phyloP scores from a whole-genome alignment of 768 basidiomycete species.

The Suillus subluteus region DNA sequence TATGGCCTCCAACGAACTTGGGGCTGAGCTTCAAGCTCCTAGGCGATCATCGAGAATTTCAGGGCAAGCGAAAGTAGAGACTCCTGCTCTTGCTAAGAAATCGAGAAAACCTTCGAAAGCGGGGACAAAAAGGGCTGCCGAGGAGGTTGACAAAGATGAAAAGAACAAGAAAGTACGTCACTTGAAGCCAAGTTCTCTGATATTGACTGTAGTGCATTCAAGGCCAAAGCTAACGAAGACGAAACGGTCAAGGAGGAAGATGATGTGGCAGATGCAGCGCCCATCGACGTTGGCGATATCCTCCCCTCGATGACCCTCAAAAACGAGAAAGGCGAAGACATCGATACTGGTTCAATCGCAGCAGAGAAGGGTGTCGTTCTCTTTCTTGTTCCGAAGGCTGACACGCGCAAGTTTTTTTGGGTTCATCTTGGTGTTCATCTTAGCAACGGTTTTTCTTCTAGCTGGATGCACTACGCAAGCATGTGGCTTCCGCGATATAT shows the following conservation, averaged over 20 bases:
- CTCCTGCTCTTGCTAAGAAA: constrained; percentile 27
- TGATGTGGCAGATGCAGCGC: constrained; percentile 19
- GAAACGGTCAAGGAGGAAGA: constrained; percentile 22
- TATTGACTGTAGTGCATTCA: constrained; percentile 13
- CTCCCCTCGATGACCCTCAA: constrained; percentile 77
- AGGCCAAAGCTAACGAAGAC: constrained; percentile 26
- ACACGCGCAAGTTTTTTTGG: constrained; percentile 64
- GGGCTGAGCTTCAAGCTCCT: constrained; percentile 33
- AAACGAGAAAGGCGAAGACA: constrained; percentile 83
- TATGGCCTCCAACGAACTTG: constrained; percentile 30
- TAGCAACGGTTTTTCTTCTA: constrained; percentile 28
- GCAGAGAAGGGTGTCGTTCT: constrained; percentile 77
- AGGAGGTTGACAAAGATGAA: constrained; percentile 29
- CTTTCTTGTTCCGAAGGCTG: constrained; percentile 84
- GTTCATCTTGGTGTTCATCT: constrained; percentile 10
- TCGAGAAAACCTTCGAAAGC: constrained; percentile 28
- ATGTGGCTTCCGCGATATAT: constrained; percentile 87
- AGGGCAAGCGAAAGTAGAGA: constrained; percentile 42
- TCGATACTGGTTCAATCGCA: constrained; percentile 66
- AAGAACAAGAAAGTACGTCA: constrained; percentile 38
- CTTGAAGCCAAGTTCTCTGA: constrained; percentile 5
- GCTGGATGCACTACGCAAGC: constrained; percentile 94
- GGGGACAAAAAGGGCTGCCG: constrained; percentile 39
- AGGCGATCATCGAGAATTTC: constrained; percentile 58
- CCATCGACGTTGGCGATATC: constrained; percentile 72